phyloP scores from a whole-genome alignment of 371 early-diverging fungal genomes.

The Capillidium heterosporum region DNA sequence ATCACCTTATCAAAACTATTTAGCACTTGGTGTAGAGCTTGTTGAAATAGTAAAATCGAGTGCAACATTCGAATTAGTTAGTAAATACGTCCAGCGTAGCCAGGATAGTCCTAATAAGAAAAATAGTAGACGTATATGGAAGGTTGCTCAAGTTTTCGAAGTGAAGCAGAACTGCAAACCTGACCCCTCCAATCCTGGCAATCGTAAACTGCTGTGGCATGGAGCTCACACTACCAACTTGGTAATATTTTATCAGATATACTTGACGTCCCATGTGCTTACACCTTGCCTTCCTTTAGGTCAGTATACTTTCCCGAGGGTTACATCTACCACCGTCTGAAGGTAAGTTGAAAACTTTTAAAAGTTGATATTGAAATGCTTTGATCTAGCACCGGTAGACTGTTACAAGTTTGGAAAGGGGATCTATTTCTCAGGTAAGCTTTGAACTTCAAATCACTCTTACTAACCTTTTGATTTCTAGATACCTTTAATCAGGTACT shows the following conservation, averaged over 20 bases:
- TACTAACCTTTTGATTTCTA: neutral
- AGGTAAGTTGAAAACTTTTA: too few species aligned
- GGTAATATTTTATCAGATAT: constrained; percentile 27
- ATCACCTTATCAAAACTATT: constrained; percentile 26
- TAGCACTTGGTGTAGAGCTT: constrained; percentile 20
- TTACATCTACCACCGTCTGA: constrained; percentile 41
- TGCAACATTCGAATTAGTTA: constrained; percentile 23
- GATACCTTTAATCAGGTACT: constrained; percentile 11
- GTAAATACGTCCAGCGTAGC: constrained; percentile 24
- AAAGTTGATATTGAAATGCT: too few species aligned
- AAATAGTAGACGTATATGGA: too few species aligned
- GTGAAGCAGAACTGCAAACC: too few species aligned
- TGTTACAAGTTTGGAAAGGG: constrained; percentile 58
- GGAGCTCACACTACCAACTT: too few species aligned
- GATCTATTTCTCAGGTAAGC: constrained; percentile 48
- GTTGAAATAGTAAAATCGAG: constrained; percentile 22
- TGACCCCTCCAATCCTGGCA: too few species aligned
- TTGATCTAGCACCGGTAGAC: constrained; percentile 35
- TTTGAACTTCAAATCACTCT: constrained; percentile 22
- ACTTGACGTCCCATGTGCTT: neutral
- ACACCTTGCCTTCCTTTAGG: constrained; percentile 21
- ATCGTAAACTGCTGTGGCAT: too few species aligned
- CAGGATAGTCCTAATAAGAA: constrained; percentile 23
- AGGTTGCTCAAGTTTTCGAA: too few species aligned
- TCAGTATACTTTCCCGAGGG: constrained; percentile 39